Evolutionary conservation across 1,284 basidiomycete species (phyloP).

Genomic region (Pseudozyma hubeiensis): DNA sequence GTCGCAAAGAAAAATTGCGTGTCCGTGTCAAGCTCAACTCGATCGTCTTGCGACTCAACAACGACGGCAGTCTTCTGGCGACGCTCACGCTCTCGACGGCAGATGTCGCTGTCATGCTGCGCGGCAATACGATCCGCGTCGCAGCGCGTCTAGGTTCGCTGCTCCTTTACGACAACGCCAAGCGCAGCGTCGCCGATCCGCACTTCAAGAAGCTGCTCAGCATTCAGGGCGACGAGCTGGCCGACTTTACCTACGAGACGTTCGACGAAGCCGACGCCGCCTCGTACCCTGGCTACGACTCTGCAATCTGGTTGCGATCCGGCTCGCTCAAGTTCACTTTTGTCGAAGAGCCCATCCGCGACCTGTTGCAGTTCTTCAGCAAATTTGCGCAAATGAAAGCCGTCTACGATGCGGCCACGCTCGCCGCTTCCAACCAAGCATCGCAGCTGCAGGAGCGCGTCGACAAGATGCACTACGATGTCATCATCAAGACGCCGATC

Average conservation of each 20-base stretch:
- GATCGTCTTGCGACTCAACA: slow-evolving; percentile 85
- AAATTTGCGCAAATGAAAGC: slow-evolving; percentile 83
- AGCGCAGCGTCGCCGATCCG: slow-evolving; percentile 73
- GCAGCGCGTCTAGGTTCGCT: slow-evolving; percentile 87
- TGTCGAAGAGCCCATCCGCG: slow-evolving; percentile 85
- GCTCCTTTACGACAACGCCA: slow-evolving; percentile 81
- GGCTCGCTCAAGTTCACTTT: slow-evolving; percentile 92
- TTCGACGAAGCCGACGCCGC: slow-evolving; percentile 76
- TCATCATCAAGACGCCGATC: slow-evolving; percentile 92
- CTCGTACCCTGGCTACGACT: slow-evolving; percentile 84
- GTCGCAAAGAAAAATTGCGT: slow-evolving; percentile 76
- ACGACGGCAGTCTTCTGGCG: slow-evolving; percentile 79
- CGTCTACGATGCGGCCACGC: slow-evolving; percentile 93
- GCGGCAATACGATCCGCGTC: slow-evolving; percentile 81
- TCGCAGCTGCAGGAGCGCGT: slow-evolving; percentile 74
- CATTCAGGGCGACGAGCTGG: slow-evolving; percentile 94
- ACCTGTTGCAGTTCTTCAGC: slow-evolving; percentile 84
- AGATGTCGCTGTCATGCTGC: slow-evolving; percentile 83
- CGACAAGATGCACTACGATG: slow-evolving; percentile 86
- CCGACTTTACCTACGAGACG: slow-evolving; percentile 94
- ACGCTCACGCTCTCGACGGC: slow-evolving; percentile 92
- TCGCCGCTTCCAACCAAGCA: slow-evolving; percentile 90
- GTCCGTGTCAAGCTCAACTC: slow-evolving; percentile 88
- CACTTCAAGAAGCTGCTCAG: slow-evolving; percentile 87
- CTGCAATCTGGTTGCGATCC: slow-evolving; percentile 84